A percentile compares a stretch with the other conserved stretches of the same genome.
These are phyloP conservation scores for Jimgerdemannia lactiflua DNA, from an alignment of 192 early-diverging fungal species.

Conservation along the genomic window DNA sequence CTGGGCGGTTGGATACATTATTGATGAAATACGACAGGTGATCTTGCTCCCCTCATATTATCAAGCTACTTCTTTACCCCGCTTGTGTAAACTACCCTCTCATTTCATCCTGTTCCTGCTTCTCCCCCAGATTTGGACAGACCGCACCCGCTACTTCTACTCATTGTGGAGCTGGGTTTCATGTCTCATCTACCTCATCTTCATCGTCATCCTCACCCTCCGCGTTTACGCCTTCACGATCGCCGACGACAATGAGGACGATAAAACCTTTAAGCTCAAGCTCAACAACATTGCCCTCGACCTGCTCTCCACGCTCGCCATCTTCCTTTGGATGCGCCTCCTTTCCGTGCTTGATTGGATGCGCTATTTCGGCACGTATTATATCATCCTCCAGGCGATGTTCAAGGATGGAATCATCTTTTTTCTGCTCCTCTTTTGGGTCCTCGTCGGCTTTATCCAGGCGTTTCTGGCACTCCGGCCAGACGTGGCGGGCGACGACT, in stretches of 20 bases:
- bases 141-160: conserved; percentile 6
- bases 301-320: conserved; percentile 5
- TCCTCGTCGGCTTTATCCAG: conserved; percentile 10
- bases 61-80: background rate
- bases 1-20: conserved; percentile 1
- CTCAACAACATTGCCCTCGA: conserved; percentile 7
- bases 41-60: background rate
- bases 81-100: background rate
- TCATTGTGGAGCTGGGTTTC: conserved; percentile 7
- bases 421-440: conserved; percentile 13
- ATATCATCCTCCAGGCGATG: conserved; percentile 12
- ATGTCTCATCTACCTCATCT: conserved; percentile 7
- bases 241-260: background rate
- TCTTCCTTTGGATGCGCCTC: conserved; percentile 12
- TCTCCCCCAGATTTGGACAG: background rate
- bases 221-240: background rate
- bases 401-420: conserved; percentile 13
- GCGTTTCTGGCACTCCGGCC: conserved; percentile 8
- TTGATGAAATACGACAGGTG: conserved; percentile 9
- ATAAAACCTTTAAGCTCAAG: background rate
- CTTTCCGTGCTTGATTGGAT: conserved; percentile 5
- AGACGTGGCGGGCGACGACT: conserved; percentile 1
- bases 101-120: background rate
- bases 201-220: conserved; percentile 2
- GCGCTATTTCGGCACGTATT: conserved; percentile 13